Evolutionary conservation across 352 stramenopile species (phyloP).

Genomic region (Globisporangium rhizosaccharum): DNA sequence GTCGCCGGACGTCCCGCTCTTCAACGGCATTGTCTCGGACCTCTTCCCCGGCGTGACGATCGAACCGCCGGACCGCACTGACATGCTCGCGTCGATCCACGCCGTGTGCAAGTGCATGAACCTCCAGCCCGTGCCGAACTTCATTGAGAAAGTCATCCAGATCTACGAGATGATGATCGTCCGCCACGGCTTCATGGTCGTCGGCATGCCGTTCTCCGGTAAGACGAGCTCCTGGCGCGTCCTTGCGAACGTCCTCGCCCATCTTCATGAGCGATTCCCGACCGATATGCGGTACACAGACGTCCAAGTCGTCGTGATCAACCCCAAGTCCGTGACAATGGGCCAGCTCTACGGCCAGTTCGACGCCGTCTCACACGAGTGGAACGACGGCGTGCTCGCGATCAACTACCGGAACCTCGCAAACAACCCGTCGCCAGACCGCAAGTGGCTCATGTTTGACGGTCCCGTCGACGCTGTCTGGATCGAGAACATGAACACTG

Average conservation of each 20-base stretch:
- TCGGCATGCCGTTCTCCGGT: constrained; percentile 92
- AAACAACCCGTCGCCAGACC: constrained; percentile 65
- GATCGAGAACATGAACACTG: constrained; percentile 96
- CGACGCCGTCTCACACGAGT: constrained; percentile 93
- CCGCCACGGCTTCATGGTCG: constrained; percentile 94
- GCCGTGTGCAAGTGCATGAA: constrained; percentile 72
- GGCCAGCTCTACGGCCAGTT: constrained; percentile 94
- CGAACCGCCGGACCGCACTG: constrained; percentile 80
- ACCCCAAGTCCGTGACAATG: constrained; percentile 92
- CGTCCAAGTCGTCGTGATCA: constrained; percentile 83
- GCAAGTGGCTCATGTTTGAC: constrained; percentile 94
- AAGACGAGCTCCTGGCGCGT: constrained; percentile 91
- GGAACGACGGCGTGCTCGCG: constrained; percentile 91
- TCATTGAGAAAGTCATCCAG: constrained; percentile 93
- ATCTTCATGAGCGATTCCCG: constrained; percentile 63
- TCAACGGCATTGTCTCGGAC: constrained; percentile 92
- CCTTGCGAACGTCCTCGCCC: constrained; percentile 84
- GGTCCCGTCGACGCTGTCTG: constrained; percentile 91
- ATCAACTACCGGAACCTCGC: constrained; percentile 89
- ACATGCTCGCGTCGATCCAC: constrained; percentile 84
- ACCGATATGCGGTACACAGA: constrained; percentile 70
- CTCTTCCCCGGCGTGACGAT: constrained; percentile 90
- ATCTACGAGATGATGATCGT: constrained; percentile 98
- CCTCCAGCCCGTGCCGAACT: constrained; percentile 86
- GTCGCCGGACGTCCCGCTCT: constrained; percentile 91